Conservation (phyloP, 768 basidiomycete species). For the Lactifluus subvellereus region DNA sequence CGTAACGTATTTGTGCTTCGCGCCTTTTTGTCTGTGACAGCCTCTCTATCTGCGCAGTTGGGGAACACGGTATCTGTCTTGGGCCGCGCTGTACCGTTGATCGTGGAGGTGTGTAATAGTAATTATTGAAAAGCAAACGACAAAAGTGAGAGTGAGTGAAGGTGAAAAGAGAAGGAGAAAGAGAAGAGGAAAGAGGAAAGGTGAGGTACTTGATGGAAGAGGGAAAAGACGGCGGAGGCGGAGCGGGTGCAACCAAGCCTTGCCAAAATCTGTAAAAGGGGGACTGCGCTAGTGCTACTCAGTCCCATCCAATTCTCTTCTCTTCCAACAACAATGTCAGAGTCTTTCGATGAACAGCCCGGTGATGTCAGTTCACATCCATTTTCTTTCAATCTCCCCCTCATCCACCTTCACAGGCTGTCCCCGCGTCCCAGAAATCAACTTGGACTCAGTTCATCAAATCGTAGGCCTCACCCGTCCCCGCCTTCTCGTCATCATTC, state of each 20-base stretch:
- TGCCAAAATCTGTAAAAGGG: slow-evolving; percentile 1
- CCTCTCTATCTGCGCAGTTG: slow-evolving; percentile 19
- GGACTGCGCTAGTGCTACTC: too few relatives aligned
- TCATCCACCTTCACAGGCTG: slow-evolving; percentile 40
- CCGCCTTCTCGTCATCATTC: background rate
- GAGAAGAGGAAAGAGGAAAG: too few relatives aligned
- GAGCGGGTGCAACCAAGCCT: background rate
- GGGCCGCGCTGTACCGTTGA: slow-evolving; percentile 10
- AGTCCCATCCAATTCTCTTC: background rate
- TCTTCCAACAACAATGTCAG: background rate
- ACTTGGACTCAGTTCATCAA: slow-evolving; percentile 92
- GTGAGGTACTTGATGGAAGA: background rate
- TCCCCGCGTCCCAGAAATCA: slow-evolving; percentile 76
- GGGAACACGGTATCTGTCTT: slow-evolving; percentile 15
- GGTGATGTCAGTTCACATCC: slow-evolving; percentile 11
- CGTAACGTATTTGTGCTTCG: slow-evolving; percentile 21
- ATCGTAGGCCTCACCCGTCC: slow-evolving; percentile 48
- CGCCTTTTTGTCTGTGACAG: slow-evolving; percentile 15
- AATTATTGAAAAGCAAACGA: slow-evolving; percentile 17
- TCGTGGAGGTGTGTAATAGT: slow-evolving; percentile 20
- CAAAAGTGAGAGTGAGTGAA: background rate
- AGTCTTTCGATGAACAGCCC: slow-evolving; percentile 5
- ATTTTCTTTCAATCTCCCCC: background rate
- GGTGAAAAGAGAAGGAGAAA: background rate
- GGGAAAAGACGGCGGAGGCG: background rate